Conservation (phyloP, 768 basidiomycete genomes). For the Tremella mesenterica region DNA sequence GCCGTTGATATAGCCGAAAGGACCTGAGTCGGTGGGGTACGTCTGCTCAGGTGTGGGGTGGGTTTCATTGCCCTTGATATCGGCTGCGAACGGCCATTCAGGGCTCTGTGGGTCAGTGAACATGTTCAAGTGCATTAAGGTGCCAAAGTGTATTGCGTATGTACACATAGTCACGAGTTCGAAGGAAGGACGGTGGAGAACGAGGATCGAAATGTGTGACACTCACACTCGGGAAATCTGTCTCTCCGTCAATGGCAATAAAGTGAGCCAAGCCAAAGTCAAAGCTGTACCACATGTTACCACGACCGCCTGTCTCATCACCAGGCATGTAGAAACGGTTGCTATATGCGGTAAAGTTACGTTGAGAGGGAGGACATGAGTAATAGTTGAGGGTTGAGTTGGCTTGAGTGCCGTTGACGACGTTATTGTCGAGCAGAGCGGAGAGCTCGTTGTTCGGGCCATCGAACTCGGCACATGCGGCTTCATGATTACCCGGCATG, state of each 20-base stretch:
- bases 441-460: slow-evolving; percentile 12
- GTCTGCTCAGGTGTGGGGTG: slow-evolving; percentile 8
- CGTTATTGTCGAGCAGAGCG: slow-evolving; percentile 2
- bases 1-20: slow-evolving; percentile 12
- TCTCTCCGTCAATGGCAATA: slow-evolving; percentile 28
- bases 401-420: slow-evolving; percentile 6
- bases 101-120: slow-evolving; percentile 1
- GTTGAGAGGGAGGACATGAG: slow-evolving; percentile 9
- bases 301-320: slow-evolving; percentile 12
- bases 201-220: too few species aligned
- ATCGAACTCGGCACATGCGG: slow-evolving; percentile 14
- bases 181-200: too few species aligned
- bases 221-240: too few species aligned
- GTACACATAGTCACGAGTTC: too few species aligned
- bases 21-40: slow-evolving; percentile 10
- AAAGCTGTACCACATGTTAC: slow-evolving; percentile 34
- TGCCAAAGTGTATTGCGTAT: too few species aligned
- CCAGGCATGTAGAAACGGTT: slow-evolving; percentile 29
- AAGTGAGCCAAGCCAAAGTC: slow-evolving; percentile 36
- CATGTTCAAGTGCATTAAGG: not conserved
- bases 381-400: slow-evolving; percentile 10
- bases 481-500: slow-evolving; percentile 36
- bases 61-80: slow-evolving; percentile 20
- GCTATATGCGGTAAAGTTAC: slow-evolving; percentile 21
- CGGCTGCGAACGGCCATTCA: slow-evolving; percentile 19